A percentile compares a stretch with the other conserved stretches of the same genome.
These are phyloP conservation scores for Skeletonema costatum DNA, from an alignment of 108 stramenopile species.

Conservation along the genomic window DNA sequence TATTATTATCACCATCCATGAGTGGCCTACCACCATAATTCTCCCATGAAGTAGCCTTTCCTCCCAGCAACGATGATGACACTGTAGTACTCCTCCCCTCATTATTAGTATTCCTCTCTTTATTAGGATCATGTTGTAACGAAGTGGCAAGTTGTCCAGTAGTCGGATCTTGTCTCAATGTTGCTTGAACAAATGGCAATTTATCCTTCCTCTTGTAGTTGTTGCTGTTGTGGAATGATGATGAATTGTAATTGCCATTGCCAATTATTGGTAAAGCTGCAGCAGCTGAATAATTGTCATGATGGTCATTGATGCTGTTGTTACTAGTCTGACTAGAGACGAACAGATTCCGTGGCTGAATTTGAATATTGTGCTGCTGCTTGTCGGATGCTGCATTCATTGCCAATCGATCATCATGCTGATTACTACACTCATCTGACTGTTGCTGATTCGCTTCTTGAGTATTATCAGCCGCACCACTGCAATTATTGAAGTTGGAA, in stretches of 20 bases:
- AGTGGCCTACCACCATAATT: constrained; percentile 21
- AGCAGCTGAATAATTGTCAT: no score
- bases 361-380: background rate
- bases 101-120: background rate
- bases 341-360: background rate
- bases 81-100: no score
- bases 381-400: background rate
- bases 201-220: no score
- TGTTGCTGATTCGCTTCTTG: background rate
- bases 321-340: no score
- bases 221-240: no score
- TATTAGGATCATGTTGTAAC: background rate
- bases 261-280: background rate
- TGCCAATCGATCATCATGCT: no score
- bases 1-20: background rate
- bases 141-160: background rate
- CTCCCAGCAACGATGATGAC: no score
- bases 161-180: background rate
- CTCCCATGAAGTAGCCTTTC: constrained; percentile 9
- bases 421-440: no score
- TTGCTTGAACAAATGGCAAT: background rate
- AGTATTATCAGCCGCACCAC: background rate
- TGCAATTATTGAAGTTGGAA: background rate
- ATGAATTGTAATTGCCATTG: background rate
- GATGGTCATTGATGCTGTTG: no score